Evolutionary conservation across 2,329 filamentous ascomycete species (phyloP), one percentile per base, ranked within the genome.

Genomic region (Waltergamsia citrina): DNA sequence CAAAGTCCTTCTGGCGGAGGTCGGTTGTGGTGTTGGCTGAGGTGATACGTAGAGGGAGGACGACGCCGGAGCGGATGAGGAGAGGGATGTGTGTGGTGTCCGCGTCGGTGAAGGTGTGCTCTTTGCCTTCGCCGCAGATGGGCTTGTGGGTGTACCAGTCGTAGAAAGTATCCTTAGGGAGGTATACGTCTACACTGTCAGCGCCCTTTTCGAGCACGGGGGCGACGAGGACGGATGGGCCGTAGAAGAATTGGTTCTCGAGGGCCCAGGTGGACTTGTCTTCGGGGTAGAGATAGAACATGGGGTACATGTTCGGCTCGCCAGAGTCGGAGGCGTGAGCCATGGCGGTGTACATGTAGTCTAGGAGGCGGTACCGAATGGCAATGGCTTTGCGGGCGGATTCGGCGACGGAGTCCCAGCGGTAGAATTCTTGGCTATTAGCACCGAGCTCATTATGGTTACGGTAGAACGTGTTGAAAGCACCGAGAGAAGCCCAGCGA

Each of bases 261-360:
- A 69, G 53, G 3, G 40, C 54, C 38, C 62, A 69, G 1, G 66
- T 63, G 21, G 53, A 56, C 19, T 51, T 42, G 42, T 73, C 69
- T 14, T 52, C 25, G 4, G 67, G 82, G 50, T 87, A 88, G 19
- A 74, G 50, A 60, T 78, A 90, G 57, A 82, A 85, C 36, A 87
- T 55, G 0, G 84, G 83, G 44, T 75, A 76, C 35, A 86, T 60
- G 41, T 78, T 62, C 0, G 84, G 81, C 2, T 67, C 69, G 22
- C 84, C 84, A 17, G 68, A 68, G 14, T 62, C 47, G 20, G 65
- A 69, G 51, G 84, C 72, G 37, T 60, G 57, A 49, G 78, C 63
- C 44, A 86, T 64, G 1, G 77, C 74, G 2, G 83, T 87, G 63
- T 90, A 88, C 39, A 85, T 67, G 58, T 88, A 88, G 47, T 87